Evolutionary conservation across 768 basidiomycete species (phyloP).

Genomic region (Tremella mesenterica): DNA sequence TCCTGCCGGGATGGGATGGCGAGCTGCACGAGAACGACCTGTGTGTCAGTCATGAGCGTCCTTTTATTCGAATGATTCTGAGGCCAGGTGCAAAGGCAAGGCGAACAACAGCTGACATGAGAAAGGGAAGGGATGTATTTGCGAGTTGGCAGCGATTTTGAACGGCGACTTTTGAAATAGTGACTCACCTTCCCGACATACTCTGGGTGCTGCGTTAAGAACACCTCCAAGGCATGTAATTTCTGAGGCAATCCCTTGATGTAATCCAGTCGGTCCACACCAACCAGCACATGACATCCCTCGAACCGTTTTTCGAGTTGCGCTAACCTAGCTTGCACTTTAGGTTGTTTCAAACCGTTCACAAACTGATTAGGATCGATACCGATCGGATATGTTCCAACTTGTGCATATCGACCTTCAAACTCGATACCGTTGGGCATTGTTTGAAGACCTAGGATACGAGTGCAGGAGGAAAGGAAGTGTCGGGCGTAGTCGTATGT

Average conservation of each 20-base stretch:
- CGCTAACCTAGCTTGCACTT: slow-evolving; percentile 70
- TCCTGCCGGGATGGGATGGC: slow-evolving; percentile 96
- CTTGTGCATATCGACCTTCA: slow-evolving; percentile 86
- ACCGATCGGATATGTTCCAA: slow-evolving; percentile 98
- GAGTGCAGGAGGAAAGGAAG: slow-evolving; percentile 95
- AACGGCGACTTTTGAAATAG: background rate
- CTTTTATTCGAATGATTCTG: too few species aligned
- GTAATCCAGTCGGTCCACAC: slow-evolving; percentile 96
- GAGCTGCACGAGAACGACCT: slow-evolving; percentile 93
- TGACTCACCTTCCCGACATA: slow-evolving; percentile 85
- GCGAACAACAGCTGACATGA: too few species aligned
- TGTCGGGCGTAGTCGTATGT: slow-evolving; percentile 99
- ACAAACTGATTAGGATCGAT: slow-evolving; percentile 92
- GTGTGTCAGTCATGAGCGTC: background rate
- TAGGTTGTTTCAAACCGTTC: slow-evolving; percentile 70
- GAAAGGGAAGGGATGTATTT: too few species aligned
- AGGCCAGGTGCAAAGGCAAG: too few species aligned
- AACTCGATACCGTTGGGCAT: slow-evolving; percentile 98
- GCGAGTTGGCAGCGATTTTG: background rate
- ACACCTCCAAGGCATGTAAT: slow-evolving; percentile 88
- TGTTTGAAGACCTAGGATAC: slow-evolving; percentile 85
- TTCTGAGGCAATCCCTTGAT: slow-evolving; percentile 99
- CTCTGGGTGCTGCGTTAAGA: slow-evolving; percentile 94
- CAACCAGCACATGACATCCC: slow-evolving; percentile 82
- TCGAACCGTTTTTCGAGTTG: slow-evolving; percentile 82